Conservation (phyloP, 2,329 filamentous ascomycete species). For the Paracorniculantispora psalliotae region DNA sequence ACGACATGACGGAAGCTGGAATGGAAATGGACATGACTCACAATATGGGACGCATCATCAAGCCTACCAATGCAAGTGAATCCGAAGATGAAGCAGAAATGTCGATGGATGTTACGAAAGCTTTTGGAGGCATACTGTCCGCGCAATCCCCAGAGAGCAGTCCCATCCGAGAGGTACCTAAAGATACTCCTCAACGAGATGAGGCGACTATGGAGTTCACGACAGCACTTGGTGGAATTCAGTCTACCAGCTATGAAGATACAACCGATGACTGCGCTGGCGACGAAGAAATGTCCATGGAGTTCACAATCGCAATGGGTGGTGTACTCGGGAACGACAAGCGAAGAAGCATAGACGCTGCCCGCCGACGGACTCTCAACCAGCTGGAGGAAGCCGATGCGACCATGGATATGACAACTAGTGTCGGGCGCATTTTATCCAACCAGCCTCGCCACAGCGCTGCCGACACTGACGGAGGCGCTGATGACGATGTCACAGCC, state of each 20-base stretch:
- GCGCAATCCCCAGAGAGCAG: constrained; percentile 22
- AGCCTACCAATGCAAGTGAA: constrained; percentile 38
- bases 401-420: constrained; percentile 82
- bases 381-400: constrained; percentile 5
- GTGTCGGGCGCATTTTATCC: constrained; percentile 64
- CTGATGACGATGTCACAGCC: constrained; percentile 47
- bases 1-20: constrained; percentile 31
- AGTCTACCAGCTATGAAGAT: background rate
- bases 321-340: constrained; percentile 11
- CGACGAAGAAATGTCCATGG: constrained; percentile 32
- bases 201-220: constrained; percentile 13
- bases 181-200: background rate
- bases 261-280: constrained; percentile 16
- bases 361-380: constrained; percentile 4
- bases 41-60: constrained; percentile 51
- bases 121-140: constrained; percentile 71
- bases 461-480: constrained; percentile 42
- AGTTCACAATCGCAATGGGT: constrained; percentile 20
- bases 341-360: constrained; percentile 5
- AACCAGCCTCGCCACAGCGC: constrained; percentile 27
- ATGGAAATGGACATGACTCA: constrained; percentile 54
- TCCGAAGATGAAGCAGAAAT: constrained; percentile 57
- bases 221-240: constrained; percentile 12
- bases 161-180: constrained; percentile 1
- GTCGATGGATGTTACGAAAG: constrained; percentile 91